phyloP scores from a whole-genome alignment of 2,329 filamentous ascomycete genomes.

The Davidsoniella eucalypti region DNA sequence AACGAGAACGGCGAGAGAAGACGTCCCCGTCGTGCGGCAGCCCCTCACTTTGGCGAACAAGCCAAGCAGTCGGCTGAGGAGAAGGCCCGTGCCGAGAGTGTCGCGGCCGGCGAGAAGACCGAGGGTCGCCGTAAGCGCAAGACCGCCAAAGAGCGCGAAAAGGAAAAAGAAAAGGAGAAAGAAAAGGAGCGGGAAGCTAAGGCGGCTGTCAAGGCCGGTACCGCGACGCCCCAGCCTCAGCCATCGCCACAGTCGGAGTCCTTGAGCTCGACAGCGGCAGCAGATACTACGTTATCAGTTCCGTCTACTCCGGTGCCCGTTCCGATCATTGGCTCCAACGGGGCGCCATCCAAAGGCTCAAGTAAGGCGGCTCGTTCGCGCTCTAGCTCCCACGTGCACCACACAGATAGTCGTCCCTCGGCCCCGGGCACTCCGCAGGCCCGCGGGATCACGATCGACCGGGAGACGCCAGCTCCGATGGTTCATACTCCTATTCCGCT shows the following conservation, averaged over 20 bases:
- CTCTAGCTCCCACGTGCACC: conserved; percentile 35
- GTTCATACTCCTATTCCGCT: conserved; percentile 8
- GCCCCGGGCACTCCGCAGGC: conserved; percentile 22
- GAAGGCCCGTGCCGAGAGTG: conserved; percentile 9
- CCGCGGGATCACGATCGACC: conserved; percentile 17
- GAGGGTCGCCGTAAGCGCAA: conserved; percentile 9
- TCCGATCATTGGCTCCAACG: conserved; percentile 28
- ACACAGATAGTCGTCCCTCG: conserved; percentile 26
- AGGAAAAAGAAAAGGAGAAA: conserved; percentile 34
- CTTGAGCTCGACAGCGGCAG: background rate
- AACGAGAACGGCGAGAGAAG: conserved; percentile 44
- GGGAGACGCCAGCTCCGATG: background rate
- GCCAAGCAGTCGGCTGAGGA: conserved; percentile 11
- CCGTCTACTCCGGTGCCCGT: conserved; percentile 15
- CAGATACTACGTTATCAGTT: background rate
- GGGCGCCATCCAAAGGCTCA: conserved; percentile 17
- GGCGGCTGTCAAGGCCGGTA: conserved; percentile 22
- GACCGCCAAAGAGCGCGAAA: conserved; percentile 25
- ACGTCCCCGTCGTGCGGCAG: conserved; percentile 46
- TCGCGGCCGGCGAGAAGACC: conserved; percentile 4
- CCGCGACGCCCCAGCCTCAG: conserved; percentile 18
- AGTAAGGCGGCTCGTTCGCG: conserved; percentile 32
- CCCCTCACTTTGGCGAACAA: conserved; percentile 56
- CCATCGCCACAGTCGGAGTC: conserved; percentile 5
- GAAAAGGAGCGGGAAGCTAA: conserved; percentile 22